Evolutionary conservation across 371 early-diverging fungal species (phyloP), one percentile per base, ranked within the genome.

Genomic region (Rhizopus stolonifer): DNA sequence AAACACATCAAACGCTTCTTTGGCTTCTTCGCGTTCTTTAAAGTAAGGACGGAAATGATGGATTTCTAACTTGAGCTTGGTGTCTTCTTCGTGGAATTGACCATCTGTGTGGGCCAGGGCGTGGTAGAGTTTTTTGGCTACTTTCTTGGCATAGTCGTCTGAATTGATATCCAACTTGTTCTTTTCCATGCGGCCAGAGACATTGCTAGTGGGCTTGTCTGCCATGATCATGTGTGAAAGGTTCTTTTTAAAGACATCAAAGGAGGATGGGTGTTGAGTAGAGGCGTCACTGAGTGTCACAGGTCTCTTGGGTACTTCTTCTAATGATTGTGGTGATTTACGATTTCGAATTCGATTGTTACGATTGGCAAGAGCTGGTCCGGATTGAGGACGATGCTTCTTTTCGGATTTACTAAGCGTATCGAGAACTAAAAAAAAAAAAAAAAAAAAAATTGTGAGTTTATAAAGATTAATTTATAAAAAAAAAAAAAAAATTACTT

Each of bases 1-100:
- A 65, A 89, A 87, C 1, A 86, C 69, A 0, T 64, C 59, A 65
- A 89, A 89, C 4, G 88, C 89, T 19, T 73, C 73, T 34, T 70
- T 61, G 4, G 87, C 81, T 18, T 82, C 81, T 10, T 72, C 78
- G 14, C 59, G 65, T 5, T 67, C 68, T 10, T 67, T 68, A 56
- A 89, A 87, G 44, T 77, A 82, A 1, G 77, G 82, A 18, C 49
- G 59, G 58, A 86, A 82, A 33, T 79, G 75, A 7, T 71, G 65
- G 0, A 82, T 56, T 1, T 63, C 61, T 7, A 82, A 55, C 21
- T 50, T 56, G 14, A 60, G 54, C 29, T 56, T 60, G 10, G 17
- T 31, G 18, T 65, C 60, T 38, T 63, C 58, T 29, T 56, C 59
- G 47, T 15, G 26, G 13, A 21, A 38, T 44, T 50, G 40, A 4